Evolutionary conservation across 495 filamentous ascomycete genomes (phyloP).

Genomic region (Talaromyces thailandensis): DNA sequence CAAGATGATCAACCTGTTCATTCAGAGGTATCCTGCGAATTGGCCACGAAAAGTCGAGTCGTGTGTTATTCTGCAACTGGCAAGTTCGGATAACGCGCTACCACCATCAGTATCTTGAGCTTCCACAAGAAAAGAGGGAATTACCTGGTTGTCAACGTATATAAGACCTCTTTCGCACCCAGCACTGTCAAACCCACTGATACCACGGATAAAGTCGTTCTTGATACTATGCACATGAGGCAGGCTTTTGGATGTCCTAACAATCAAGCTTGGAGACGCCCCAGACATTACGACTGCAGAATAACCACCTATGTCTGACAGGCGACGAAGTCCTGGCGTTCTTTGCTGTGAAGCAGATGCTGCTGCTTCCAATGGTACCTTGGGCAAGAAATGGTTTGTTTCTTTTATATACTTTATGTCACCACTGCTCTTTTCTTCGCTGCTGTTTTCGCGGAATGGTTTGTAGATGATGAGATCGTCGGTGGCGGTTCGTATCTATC

Average conservation of each 20-base stretch:
- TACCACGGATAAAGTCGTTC: constrained; percentile 50
- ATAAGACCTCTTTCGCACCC: constrained; percentile 75
- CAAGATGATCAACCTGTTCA: constrained; percentile 61
- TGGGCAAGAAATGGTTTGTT: constrained; percentile 51
- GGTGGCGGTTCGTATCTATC: constrained; percentile 61
- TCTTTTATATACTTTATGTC: constrained; percentile 69
- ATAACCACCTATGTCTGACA: constrained; percentile 63
- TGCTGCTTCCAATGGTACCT: constrained; percentile 29
- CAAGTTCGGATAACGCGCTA: constrained; percentile 57
- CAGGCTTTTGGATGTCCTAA: constrained; percentile 64
- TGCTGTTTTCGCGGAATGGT: constrained; percentile 47
- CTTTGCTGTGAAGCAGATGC: constrained; percentile 30
- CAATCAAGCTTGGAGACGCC: constrained; percentile 62
- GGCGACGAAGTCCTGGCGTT: constrained; percentile 45
- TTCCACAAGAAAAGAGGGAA: not conserved
- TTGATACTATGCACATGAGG: constrained; percentile 68
- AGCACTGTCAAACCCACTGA: constrained; percentile 63
- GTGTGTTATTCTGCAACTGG: constrained; percentile 53
- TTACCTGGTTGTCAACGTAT: constrained; percentile 54
- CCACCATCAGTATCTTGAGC: constrained; percentile 9
- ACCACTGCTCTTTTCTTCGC: constrained; percentile 20
- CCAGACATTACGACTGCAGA: constrained; percentile 76
- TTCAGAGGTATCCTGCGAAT: constrained; percentile 58
- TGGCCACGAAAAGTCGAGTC: constrained; percentile 63
- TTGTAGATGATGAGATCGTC: constrained; percentile 86